A percentile compares a stretch with the other conserved stretches of the same genome.
Evolutionary conservation across 2,329 filamentous ascomycete species (phyloP).

Genomic region (Daldinia sp.): DNA sequence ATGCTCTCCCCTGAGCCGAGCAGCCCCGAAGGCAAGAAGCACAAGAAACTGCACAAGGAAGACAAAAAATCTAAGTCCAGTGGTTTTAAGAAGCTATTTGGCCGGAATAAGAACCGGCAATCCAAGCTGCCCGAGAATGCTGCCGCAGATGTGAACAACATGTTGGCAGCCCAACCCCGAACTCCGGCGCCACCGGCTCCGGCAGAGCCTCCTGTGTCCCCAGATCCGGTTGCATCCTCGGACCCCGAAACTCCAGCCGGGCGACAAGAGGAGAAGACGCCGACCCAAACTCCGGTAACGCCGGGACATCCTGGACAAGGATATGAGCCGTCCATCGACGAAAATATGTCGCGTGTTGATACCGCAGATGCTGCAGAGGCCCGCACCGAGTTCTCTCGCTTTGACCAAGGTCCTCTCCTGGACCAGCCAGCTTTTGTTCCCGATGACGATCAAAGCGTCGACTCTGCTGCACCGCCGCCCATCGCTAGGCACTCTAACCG

Average conservation of each 20-base stretch:
- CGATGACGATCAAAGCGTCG: constrained; percentile 57
- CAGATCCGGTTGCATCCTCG: constrained; percentile 36
- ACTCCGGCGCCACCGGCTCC: constrained; percentile 38
- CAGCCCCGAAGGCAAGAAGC: constrained; percentile 58
- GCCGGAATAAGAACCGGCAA: constrained; percentile 65
- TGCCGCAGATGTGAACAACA: constrained; percentile 58
- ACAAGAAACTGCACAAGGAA: constrained; percentile 65
- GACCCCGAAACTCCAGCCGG: constrained; percentile 41
- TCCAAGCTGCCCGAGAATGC: constrained; percentile 66
- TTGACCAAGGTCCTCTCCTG: constrained; percentile 86
- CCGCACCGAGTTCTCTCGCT: constrained; percentile 69
- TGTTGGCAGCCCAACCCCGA: constrained; percentile 50
- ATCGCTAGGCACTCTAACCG: constrained; percentile 54
- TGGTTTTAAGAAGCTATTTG: constrained; percentile 72
- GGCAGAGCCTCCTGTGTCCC: constrained; percentile 36
- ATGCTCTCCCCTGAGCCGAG: constrained; percentile 53
- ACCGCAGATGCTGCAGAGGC: constrained; percentile 66
- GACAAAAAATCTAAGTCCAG: constrained; percentile 50
- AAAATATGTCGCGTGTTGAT: constrained; percentile 66
- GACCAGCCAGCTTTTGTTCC: constrained; percentile 88
- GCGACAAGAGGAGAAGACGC: constrained; percentile 40
- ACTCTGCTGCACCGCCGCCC: constrained; percentile 60
- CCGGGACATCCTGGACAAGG: constrained; percentile 46
- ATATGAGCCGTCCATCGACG: constrained; percentile 56
- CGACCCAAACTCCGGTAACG: constrained; percentile 42